These are phyloP conservation scores for Psilocybe mexicana DNA, from an alignment of 1,284 basidiomycete species.

Conservation along the genomic window DNA sequence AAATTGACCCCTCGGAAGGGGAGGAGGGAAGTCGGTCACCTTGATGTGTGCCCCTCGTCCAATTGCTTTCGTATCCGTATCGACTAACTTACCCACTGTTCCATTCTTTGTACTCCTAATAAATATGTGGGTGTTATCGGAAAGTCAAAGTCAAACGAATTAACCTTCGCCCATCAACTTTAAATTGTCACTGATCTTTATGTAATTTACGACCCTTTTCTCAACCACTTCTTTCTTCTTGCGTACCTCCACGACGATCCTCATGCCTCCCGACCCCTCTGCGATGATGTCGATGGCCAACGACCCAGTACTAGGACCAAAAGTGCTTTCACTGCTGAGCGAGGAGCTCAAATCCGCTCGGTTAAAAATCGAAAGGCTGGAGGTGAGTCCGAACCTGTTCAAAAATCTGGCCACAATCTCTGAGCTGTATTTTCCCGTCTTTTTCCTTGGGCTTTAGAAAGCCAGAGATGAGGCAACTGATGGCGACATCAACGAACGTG, in stretches of 20 bases:
- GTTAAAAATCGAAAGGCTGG: constrained; percentile 10
- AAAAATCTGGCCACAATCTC: no score
- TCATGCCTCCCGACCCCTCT: background rate
- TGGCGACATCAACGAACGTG: constrained; percentile 8
- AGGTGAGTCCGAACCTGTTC: background rate
- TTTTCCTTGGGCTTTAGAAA: background rate
- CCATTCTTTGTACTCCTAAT: constrained; percentile 1
- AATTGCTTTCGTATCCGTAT: background rate
- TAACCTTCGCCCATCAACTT: no score
- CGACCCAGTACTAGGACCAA: constrained; percentile 16
- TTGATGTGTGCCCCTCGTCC: background rate
- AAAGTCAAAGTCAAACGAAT: no score
- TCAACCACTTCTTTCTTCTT: background rate
- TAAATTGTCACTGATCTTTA: background rate
- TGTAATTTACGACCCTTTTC: background rate
- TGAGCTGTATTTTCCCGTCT: no score
- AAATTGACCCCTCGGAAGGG: constrained; percentile 21
- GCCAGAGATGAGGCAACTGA: background rate
- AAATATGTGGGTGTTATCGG: background rate
- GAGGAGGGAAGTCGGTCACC: constrained; percentile 2
- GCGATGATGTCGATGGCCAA: constrained; percentile 9
- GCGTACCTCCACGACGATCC: background rate
- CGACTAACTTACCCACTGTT: background rate
- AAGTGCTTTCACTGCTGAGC: constrained; percentile 14
- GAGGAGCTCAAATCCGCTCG: constrained; percentile 19